These are phyloP conservation scores for Murraya paniculata DNA, from an alignment of 345 rosid genomes.

Conservation along the genomic window DNA sequence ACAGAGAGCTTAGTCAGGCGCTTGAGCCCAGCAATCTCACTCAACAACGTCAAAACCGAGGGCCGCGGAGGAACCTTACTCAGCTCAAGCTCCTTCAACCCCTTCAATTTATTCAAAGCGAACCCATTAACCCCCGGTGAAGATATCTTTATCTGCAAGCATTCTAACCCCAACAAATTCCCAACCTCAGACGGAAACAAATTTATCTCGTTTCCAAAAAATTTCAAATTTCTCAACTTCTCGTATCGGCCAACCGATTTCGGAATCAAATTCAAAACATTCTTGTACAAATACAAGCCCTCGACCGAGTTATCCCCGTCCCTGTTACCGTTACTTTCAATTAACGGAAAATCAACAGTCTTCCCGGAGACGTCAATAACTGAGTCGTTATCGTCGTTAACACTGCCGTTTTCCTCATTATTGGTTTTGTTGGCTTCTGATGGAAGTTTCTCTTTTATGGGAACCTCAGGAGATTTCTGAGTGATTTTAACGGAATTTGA, in stretches of 20 bases:
- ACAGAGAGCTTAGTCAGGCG: slow-evolving; percentile 85
- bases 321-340: slow-evolving; percentile 25
- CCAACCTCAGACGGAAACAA: slow-evolving; percentile 73
- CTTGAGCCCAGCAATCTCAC: slow-evolving; percentile 74
- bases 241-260: slow-evolving; percentile 54
- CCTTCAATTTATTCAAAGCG: slow-evolving; percentile 58
- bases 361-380: slow-evolving; percentile 73
- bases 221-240: slow-evolving; percentile 66
- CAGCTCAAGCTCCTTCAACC: slow-evolving; percentile 84
- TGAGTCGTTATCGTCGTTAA: slow-evolving; percentile 44
- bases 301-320: slow-evolving; percentile 39
- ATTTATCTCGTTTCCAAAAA: slow-evolving; percentile 76
- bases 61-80: slow-evolving; percentile 69
- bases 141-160: slow-evolving; percentile 80
- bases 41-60: slow-evolving; percentile 68
- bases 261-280: slow-evolving; percentile 75
- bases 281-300: slow-evolving; percentile 68
- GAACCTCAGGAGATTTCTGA: slow-evolving; percentile 9
- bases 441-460: slow-evolving; percentile 19
- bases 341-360: slow-evolving; percentile 60
- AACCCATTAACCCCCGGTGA: slow-evolving; percentile 57
- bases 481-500: slow-evolving; percentile 22
- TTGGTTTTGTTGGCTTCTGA: neutral
- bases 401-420: slow-evolving; percentile 8
- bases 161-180: slow-evolving; percentile 66